A percentile compares a stretch with the other conserved stretches of the same genome.
Conservation (phyloP, 2,329 filamentous ascomycete genomes). For the Coniochaeta sp. region DNA sequence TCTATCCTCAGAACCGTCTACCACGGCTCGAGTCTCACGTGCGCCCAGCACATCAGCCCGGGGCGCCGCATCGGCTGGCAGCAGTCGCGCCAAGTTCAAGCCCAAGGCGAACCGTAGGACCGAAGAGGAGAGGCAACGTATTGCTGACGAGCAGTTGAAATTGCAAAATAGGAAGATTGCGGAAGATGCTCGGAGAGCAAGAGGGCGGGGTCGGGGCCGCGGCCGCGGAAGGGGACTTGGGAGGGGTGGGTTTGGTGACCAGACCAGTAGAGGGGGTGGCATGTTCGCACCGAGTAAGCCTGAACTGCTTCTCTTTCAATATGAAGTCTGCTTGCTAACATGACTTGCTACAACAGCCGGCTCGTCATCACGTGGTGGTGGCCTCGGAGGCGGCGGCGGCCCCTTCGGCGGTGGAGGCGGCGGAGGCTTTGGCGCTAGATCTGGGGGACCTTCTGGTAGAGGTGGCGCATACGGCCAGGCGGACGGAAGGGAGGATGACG, state of each 20-base stretch:
- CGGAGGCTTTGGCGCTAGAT: constrained; percentile 5
- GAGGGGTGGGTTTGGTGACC: constrained; percentile 18
- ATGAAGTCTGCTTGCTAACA: background rate
- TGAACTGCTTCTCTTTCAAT: background rate
- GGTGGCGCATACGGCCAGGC: constrained; percentile 27
- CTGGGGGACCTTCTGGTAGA: constrained; percentile 20
- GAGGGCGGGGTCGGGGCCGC: constrained; percentile 20
- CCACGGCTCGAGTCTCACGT: background rate
- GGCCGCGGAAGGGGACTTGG: constrained; percentile 21
- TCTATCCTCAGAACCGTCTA: background rate
- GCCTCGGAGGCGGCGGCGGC: constrained; percentile 9
- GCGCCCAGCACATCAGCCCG: background rate
- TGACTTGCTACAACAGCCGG: background rate
- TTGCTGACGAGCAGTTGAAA: constrained; percentile 25
- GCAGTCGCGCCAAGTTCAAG: constrained; percentile 18
- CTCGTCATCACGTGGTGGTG: constrained; percentile 1
- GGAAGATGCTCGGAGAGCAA: constrained; percentile 20
- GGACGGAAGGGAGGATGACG: constrained; percentile 26
- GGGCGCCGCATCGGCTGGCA: background rate
- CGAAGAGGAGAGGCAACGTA: constrained; percentile 26
- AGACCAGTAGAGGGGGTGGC: constrained; percentile 5
- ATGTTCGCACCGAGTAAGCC: constrained; percentile 1
- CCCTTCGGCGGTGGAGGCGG: constrained; percentile 10
- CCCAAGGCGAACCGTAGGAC: constrained; percentile 25
- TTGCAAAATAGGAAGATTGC: constrained; percentile 21